Conservation (phyloP, 2,329 filamentous ascomycete genomes). For the Trichophyton simii region DNA sequence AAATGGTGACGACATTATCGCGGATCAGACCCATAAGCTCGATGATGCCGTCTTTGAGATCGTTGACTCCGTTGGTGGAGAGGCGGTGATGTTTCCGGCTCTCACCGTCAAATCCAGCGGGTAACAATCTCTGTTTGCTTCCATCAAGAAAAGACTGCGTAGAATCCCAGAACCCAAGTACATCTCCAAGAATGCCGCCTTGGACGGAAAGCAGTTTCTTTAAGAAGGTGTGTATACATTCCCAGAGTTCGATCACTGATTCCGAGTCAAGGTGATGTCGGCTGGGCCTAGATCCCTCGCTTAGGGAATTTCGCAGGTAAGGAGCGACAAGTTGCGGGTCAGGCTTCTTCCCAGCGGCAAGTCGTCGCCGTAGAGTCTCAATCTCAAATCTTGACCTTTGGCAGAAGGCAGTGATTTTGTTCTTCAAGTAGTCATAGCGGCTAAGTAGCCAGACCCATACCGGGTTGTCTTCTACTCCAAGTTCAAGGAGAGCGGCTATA, state of each 20-base stretch:
- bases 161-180: slow-evolving; percentile 88
- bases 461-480: slow-evolving; percentile 89
- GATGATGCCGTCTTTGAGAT: slow-evolving; percentile 63
- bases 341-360: slow-evolving; percentile 63
- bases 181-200: slow-evolving; percentile 72
- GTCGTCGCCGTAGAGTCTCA: slow-evolving; percentile 70
- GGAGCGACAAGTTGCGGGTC: slow-evolving; percentile 55
- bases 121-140: slow-evolving; percentile 65
- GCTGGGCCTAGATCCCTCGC: slow-evolving; percentile 51
- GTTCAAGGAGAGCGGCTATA: slow-evolving; percentile 75
- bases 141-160: slow-evolving; percentile 82
- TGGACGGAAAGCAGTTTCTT: slow-evolving; percentile 58
- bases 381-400: slow-evolving; percentile 87
- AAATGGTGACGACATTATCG: slow-evolving; percentile 68
- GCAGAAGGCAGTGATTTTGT: slow-evolving; percentile 65
- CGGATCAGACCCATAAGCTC: slow-evolving; percentile 77
- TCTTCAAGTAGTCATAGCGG: slow-evolving; percentile 77
- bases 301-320: slow-evolving; percentile 61
- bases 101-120: slow-evolving; percentile 67
- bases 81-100: slow-evolving; percentile 72
- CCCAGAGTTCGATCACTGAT: slow-evolving; percentile 83
- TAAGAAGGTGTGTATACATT: slow-evolving; percentile 67
- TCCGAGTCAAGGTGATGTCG: slow-evolving; percentile 58
- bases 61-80: slow-evolving; percentile 53
- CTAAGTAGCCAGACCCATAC: slow-evolving; percentile 94